Conservation (phyloP, 2,329 filamentous ascomycete species). For the Xenosphaeropsis pyriputrescens region DNA sequence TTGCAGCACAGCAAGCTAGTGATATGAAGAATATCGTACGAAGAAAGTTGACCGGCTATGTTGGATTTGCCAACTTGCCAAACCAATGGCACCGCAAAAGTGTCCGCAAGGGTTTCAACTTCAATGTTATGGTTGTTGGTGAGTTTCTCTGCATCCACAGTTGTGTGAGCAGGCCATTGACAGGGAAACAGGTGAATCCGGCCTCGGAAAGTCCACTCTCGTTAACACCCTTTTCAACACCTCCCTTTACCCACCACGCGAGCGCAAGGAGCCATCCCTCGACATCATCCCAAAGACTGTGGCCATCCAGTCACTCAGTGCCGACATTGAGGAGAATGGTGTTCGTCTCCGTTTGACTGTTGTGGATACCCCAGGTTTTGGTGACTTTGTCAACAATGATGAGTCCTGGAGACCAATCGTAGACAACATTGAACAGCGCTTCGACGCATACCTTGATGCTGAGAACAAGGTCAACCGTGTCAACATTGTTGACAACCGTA, state of each 20-base stretch:
- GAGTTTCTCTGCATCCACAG: conserved; percentile 26
- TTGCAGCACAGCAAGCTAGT: conserved; percentile 20
- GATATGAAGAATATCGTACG: conserved; percentile 71
- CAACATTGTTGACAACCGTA: conserved; percentile 99
- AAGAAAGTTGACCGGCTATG: conserved; percentile 94
- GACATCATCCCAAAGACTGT: conserved; percentile 99
- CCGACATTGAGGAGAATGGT: conserved; percentile 96
- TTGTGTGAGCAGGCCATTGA: conserved; percentile 6
- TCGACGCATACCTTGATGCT: conserved; percentile 93
- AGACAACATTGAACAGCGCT: conserved; percentile 98
- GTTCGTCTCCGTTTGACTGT: conserved; percentile 93
- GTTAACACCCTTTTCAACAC: conserved; percentile 99
- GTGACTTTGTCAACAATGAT: conserved; percentile 99
- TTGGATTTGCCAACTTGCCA: conserved; percentile 95
- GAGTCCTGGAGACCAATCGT: conserved; percentile 98
- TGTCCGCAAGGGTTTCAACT: conserved; percentile 99
- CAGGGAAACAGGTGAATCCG: conserved; percentile 69
- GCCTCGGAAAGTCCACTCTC: conserved; percentile 94
- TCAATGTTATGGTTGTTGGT: conserved; percentile 99
- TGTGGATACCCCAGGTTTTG: conserved; percentile 94
- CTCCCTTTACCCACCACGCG: conserved; percentile 94
- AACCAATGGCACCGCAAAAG: conserved; percentile 99
- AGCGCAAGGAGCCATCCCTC: conserved; percentile 92
- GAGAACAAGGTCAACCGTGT: conserved; percentile 99
- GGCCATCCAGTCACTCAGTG: conserved; percentile 85